phyloP scores from a whole-genome alignment of 2,329 filamentous ascomycete genomes.

The Fusarium sp. region DNA sequence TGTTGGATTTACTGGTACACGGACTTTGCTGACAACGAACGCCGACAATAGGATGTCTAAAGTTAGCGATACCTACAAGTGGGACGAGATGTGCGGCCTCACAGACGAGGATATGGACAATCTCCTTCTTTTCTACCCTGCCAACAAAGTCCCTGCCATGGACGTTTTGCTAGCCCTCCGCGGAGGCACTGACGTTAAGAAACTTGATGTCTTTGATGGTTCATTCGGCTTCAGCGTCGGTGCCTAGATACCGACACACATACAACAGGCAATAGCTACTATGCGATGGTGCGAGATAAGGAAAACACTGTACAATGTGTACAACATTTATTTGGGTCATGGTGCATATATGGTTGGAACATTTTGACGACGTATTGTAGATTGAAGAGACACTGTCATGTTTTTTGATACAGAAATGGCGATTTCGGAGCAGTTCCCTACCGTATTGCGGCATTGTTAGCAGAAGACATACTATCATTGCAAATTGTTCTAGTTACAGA shows the following conservation, averaged over 20 bases:
- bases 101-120: constrained; percentile 86
- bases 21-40: constrained; percentile 11
- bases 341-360: constrained; percentile 41
- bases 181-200: constrained; percentile 57
- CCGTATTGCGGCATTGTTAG: neutral
- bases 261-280: neutral
- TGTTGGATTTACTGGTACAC: too few relatives aligned
- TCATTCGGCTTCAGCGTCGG: constrained; percentile 71
- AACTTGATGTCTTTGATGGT: constrained; percentile 69
- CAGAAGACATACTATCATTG: constrained; percentile 7
- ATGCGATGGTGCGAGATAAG: constrained; percentile 10
- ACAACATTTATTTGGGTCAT: constrained; percentile 34
- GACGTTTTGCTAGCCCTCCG: constrained; percentile 68
- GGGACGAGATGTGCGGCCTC: constrained; percentile 87
- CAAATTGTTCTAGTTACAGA: constrained; percentile 24
- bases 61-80: constrained; percentile 87
- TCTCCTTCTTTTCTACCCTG: constrained; percentile 79
- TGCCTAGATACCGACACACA: constrained; percentile 39
- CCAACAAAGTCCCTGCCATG: constrained; percentile 67
- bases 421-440: constrained; percentile 1
- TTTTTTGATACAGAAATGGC: constrained; percentile 13
- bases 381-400: neutral
- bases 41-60: constrained; percentile 79
- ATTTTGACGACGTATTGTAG: constrained; percentile 11
- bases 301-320: constrained; percentile 38